These are phyloP conservation scores for Diaporthe ilicicola DNA, from an alignment of 2,329 filamentous ascomycete species.

Conservation along the genomic window DNA sequence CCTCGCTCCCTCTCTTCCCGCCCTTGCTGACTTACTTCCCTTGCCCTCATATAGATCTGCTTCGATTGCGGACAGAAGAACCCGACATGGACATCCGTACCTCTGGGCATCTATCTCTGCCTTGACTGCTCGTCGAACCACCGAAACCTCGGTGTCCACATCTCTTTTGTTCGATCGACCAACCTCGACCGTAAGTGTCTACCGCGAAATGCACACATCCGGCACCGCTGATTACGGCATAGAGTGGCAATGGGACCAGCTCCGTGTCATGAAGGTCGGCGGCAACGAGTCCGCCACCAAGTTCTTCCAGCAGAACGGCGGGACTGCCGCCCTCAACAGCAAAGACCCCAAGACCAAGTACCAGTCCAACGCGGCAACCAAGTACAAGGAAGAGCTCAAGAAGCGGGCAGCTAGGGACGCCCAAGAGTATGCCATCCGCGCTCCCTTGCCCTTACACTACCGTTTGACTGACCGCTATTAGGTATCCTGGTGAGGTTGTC, in stretches of 20 bases:
- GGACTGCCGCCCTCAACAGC: constrained; percentile 90
- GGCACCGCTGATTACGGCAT: constrained; percentile 33
- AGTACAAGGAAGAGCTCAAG: constrained; percentile 98
- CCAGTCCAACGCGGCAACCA: constrained; percentile 88
- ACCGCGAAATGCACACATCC: background rate
- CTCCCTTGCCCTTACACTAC: background rate
- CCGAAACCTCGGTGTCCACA: constrained; percentile 96
- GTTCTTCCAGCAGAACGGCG: constrained; percentile 97
- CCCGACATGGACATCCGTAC: constrained; percentile 97
- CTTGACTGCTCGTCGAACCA: constrained; percentile 98
- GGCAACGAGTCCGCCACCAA: constrained; percentile 98
- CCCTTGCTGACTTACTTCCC: constrained; percentile 33
- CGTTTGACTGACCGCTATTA: constrained; percentile 48
- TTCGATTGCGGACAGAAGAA: constrained; percentile 99
- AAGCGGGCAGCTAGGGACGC: constrained; percentile 84
- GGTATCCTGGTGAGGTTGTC: constrained; percentile 85
- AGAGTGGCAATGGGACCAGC: constrained; percentile 99
- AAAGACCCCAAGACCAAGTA: constrained; percentile 99
- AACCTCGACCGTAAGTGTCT: constrained; percentile 90
- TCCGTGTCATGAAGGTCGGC: constrained; percentile 97
- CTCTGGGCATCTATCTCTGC: constrained; percentile 96
- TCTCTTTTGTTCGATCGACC: constrained; percentile 97
- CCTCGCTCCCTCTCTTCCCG: background rate
- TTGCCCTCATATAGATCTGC: constrained; percentile 75
- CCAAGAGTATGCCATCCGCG: constrained; percentile 71